These are phyloP conservation scores for Ophiocordyceps camponoti-floridani DNA, from an alignment of 2,329 filamentous ascomycete genomes.

Conservation along the genomic window DNA sequence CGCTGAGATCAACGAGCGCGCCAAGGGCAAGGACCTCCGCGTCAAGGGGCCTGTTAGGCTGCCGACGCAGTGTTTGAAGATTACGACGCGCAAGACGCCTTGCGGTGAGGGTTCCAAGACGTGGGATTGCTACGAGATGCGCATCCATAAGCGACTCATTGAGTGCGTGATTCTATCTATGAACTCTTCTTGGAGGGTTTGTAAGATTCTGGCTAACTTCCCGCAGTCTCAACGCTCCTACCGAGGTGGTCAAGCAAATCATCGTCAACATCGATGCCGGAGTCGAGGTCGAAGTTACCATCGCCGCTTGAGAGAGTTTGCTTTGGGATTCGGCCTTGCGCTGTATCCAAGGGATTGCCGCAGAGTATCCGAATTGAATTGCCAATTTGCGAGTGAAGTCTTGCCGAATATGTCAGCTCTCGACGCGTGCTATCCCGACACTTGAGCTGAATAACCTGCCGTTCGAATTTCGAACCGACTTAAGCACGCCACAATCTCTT, in stretches of 20 bases:
- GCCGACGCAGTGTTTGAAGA: conserved; percentile 90
- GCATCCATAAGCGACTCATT: conserved; percentile 97
- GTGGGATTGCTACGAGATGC: conserved; percentile 98
- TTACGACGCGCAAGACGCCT: conserved; percentile 97
- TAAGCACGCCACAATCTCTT: too few relatives aligned
- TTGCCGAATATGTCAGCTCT: not conserved
- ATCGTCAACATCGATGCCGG: conserved; percentile 92
- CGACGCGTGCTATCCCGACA: not conserved
- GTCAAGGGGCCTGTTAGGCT: conserved; percentile 97
- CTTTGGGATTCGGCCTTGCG: not conserved
- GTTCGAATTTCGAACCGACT: too few relatives aligned
- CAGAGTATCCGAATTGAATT: too few relatives aligned
- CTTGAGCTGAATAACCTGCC: too few relatives aligned
- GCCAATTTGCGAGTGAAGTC: not conserved
- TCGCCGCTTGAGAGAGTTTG: conserved; percentile 49
- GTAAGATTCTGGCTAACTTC: not conserved
- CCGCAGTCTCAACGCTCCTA: conserved; percentile 73
- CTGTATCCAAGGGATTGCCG: too few relatives aligned
- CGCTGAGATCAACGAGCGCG: conserved; percentile 94
- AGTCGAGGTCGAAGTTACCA: conserved; percentile 87
- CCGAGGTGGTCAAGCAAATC: conserved; percentile 93
- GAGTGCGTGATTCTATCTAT: conserved; percentile 51
- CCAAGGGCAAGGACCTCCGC: conserved; percentile 94
- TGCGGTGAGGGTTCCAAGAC: conserved; percentile 99
- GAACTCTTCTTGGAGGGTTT: not conserved